phyloP scores from a whole-genome alignment of 2,329 filamentous ascomycete species.

The Nakataea oryzae region DNA sequence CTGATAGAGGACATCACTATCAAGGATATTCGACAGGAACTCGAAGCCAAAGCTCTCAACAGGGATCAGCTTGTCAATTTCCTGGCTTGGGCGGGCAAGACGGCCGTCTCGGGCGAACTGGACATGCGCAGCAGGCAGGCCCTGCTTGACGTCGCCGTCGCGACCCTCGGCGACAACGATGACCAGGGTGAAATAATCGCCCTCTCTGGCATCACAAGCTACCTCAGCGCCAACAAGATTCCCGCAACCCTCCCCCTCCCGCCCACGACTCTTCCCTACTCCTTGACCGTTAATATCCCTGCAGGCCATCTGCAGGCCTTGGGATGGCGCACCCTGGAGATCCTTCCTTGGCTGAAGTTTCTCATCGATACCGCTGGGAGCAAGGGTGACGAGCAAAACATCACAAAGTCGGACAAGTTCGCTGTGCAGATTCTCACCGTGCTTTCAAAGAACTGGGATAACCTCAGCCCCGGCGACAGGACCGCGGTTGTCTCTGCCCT shows the following conservation, averaged over 20 bases:
- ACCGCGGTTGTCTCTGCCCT: conserved; percentile 54
- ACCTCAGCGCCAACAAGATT: conserved; percentile 67
- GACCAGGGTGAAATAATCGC: conserved; percentile 63
- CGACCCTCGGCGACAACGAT: conserved; percentile 46
- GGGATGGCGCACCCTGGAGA: conserved; percentile 76
- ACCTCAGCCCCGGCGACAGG: conserved; percentile 57
- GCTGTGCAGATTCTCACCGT: conserved; percentile 67
- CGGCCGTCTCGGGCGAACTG: conserved; percentile 61
- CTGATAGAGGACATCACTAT: conserved; percentile 82
- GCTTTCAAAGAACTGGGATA: conserved; percentile 84
- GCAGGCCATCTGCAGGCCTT: conserved; percentile 64
- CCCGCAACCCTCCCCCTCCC: conserved; percentile 74
- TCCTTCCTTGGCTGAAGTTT: conserved; percentile 77
- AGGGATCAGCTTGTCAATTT: conserved; percentile 74
- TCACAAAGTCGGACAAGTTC: conserved; percentile 64
- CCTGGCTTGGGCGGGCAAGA: conserved; percentile 70
- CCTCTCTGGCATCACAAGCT: conserved; percentile 64
- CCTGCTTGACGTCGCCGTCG: conserved; percentile 73
- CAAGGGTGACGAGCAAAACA: conserved; percentile 51
- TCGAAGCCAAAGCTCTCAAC: conserved; percentile 72
- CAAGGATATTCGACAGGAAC: conserved; percentile 71
- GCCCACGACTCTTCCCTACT: conserved; percentile 70
- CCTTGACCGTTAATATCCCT: conserved; percentile 64
- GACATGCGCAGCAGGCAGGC: conserved; percentile 56
- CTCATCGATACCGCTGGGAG: conserved; percentile 58